A percentile compares a stretch with the other conserved stretches of the same genome.
Evolutionary conservation across 2,329 filamentous ascomycete species (phyloP).

Genomic region (Ceratocystis smalleyi): DNA sequence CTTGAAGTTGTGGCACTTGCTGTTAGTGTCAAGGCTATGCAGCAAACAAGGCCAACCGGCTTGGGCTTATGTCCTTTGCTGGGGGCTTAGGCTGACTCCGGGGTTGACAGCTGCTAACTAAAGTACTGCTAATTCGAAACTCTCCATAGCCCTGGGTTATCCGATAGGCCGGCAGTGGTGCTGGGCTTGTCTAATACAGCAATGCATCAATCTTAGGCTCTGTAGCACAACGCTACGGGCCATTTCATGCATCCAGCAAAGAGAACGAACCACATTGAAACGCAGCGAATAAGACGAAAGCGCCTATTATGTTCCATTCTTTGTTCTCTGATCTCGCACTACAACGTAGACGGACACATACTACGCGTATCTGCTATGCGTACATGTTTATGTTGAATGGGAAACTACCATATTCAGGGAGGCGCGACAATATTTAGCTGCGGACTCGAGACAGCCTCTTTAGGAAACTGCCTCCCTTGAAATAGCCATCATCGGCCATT

Average conservation of each 20-base stretch:
- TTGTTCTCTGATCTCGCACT: no score
- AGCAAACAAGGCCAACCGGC: not conserved
- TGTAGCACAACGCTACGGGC: constrained; percentile 9
- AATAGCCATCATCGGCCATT: constrained; percentile 1
- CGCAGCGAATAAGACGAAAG: not conserved
- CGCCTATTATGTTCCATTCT: no score
- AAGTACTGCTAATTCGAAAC: constrained; percentile 2
- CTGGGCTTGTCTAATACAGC: not conserved
- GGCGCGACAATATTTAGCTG: not conserved
- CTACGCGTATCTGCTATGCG: no score
- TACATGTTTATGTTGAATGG: not conserved
- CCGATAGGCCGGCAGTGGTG: not conserved
- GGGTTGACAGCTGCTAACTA: constrained; percentile 4
- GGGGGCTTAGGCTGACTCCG: not conserved
- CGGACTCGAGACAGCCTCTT: not conserved
- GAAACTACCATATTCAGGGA: not conserved
- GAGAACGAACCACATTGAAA: not conserved
- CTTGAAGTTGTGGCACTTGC: not conserved
- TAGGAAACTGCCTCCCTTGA: not conserved
- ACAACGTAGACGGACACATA: no score
- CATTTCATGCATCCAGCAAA: constrained; percentile 3
- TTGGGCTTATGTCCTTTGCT: not conserved
- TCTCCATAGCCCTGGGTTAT: not conserved
- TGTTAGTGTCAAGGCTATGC: not conserved
- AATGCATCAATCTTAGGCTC: not conserved